A percentile compares a stretch with the other conserved stretches of the same genome.
phyloP scores from a whole-genome alignment of 2,329 filamentous ascomycete genomes.

The Clonostachys rosea region DNA sequence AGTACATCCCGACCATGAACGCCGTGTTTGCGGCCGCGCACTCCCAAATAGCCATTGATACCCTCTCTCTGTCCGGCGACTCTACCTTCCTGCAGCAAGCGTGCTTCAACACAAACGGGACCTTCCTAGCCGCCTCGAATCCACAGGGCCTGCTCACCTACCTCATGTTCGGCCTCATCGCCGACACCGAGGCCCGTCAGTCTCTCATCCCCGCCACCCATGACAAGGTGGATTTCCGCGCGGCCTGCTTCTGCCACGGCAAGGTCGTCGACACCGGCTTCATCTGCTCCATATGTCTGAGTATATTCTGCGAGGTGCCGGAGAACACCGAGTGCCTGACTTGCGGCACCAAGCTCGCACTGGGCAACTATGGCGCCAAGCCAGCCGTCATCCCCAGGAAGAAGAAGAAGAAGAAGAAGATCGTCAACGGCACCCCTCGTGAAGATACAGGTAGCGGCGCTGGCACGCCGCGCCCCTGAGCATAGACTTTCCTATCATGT shows the following conservation, averaged over 20 bases:
- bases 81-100: slow-evolving; percentile 95
- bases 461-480: slow-evolving; percentile 47
- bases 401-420: slow-evolving; percentile 74
- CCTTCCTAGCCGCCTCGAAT: slow-evolving; percentile 45
- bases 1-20: slow-evolving; percentile 99
- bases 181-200: slow-evolving; percentile 49
- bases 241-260: slow-evolving; percentile 97
- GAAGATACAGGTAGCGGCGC: slow-evolving; percentile 56
- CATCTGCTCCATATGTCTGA: slow-evolving; percentile 93
- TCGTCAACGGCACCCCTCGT: slow-evolving; percentile 43
- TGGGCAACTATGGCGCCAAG: slow-evolving; percentile 71
- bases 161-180: slow-evolving; percentile 89
- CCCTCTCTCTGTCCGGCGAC: slow-evolving; percentile 77
- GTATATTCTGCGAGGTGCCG: slow-evolving; percentile 76
- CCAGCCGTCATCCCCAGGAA: slow-evolving; percentile 69
- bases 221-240: slow-evolving; percentile 88
- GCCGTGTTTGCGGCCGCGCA: slow-evolving; percentile 92
- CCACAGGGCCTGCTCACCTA: slow-evolving; percentile 80
- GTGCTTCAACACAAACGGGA: slow-evolving; percentile 55
- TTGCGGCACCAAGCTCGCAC: slow-evolving; percentile 72
- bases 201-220: slow-evolving; percentile 75
- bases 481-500: no score
- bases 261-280: slow-evolving; percentile 88
- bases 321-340: slow-evolving; percentile 69
- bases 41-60: slow-evolving; percentile 84